A percentile compares a stretch with the other conserved stretches of the same genome.
These are phyloP conservation scores for Corylus heterophylla DNA, from an alignment of 306 rosid species.

Conservation along the genomic window DNA sequence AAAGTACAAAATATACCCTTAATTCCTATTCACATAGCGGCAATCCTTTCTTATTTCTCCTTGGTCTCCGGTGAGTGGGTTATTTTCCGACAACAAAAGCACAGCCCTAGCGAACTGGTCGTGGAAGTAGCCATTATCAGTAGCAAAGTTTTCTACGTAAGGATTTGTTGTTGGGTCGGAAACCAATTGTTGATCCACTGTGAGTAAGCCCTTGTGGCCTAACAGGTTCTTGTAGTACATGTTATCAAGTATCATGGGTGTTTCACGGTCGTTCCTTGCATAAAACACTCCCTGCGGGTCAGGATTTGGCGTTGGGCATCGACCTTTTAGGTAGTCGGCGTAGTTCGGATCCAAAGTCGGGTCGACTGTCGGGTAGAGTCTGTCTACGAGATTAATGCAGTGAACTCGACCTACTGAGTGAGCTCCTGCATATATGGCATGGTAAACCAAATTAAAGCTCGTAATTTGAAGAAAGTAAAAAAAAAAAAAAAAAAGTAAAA, in stretches of 20 bases:
- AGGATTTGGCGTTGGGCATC: constrained; percentile 75
- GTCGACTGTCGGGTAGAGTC: constrained; percentile 69
- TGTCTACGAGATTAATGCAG: constrained; percentile 56
- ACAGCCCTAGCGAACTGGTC: constrained; percentile 71
- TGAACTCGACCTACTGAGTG: constrained; percentile 90
- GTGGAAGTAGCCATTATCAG: constrained; percentile 59
- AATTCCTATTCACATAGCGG: constrained; percentile 31
- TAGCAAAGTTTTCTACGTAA: constrained; percentile 68
- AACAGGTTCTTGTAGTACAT: constrained; percentile 70
- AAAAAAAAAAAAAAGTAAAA: too few species aligned
- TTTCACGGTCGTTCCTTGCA: constrained; percentile 58
- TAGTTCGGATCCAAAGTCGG: constrained; percentile 53
- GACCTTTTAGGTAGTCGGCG: constrained; percentile 53
- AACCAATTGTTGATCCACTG: constrained; percentile 58
- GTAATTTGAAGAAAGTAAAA: too few species aligned
- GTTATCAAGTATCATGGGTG: constrained; percentile 80
- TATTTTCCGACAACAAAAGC: constrained; percentile 57
- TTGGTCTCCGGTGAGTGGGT: constrained; percentile 53
- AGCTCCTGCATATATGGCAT: constrained; percentile 66
- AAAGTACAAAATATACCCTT: too few species aligned
- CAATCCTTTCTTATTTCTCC: constrained; percentile 87
- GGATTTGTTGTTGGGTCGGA: constrained; percentile 65
- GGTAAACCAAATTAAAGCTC: too few species aligned
- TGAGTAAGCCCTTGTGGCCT: constrained; percentile 61
- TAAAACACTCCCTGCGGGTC: constrained; percentile 55